Percentiles rank a stretch among this genome's conserved stretches.
These are phyloP conservation scores for Metarhizium robertsii DNA, from an alignment of 2,329 filamentous ascomycete genomes.

Conservation along the genomic window DNA sequence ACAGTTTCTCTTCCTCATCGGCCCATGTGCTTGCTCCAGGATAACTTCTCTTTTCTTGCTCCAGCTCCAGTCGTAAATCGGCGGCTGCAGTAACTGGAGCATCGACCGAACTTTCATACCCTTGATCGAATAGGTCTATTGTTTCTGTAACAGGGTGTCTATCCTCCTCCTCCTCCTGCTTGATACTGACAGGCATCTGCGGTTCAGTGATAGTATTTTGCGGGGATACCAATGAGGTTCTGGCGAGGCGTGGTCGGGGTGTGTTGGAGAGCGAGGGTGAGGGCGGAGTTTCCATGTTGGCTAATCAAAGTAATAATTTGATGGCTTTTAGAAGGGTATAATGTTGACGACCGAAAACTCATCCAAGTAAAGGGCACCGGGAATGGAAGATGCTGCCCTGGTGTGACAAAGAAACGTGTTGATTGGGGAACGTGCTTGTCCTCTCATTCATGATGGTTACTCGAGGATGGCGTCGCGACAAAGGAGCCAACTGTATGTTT, in stretches of 20 bases:
- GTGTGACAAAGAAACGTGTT: neutral
- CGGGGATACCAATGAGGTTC: neutral
- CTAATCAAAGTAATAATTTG: neutral
- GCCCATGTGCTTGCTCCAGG: slow-evolving; percentile 40
- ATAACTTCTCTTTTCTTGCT: slow-evolving; percentile 31
- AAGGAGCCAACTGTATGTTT: neutral
- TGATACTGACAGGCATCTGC: neutral
- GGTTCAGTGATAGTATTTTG: neutral
- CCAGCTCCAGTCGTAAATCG: slow-evolving; percentile 24
- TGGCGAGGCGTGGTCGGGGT: neutral
- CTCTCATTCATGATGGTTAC: neutral
- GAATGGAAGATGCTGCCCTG: neutral
- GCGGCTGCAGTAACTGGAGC: neutral
- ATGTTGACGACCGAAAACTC: neutral
- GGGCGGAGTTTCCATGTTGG: neutral
- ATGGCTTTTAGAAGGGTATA: neutral
- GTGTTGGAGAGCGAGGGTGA: neutral
- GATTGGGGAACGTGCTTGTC: neutral
- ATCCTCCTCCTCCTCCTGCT: slow-evolving; percentile 4
- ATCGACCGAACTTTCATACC: slow-evolving; percentile 6
- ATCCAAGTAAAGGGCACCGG: neutral
- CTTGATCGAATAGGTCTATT: slow-evolving; percentile 4
- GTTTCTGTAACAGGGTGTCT: neutral
- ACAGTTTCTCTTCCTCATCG: slow-evolving; percentile 35
- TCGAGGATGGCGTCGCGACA: neutral